Percentiles rank a stretch among this genome's conserved stretches.
Evolutionary conservation across 2,329 filamentous ascomycete species (phyloP).

Genomic region (Pseudonectria buxi): DNA sequence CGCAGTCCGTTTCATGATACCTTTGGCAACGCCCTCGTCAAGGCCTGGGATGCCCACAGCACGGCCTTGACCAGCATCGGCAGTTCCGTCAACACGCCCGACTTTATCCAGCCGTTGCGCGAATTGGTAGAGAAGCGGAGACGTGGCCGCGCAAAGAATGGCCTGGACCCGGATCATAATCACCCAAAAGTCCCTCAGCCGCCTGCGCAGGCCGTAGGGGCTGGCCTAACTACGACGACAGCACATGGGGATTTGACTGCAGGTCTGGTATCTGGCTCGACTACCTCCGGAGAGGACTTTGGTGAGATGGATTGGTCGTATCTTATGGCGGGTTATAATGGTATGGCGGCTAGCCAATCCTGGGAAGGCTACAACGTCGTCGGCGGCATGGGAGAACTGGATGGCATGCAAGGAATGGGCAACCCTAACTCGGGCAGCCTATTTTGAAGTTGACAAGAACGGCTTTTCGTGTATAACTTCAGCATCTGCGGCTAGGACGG

Average conservation of each 20-base stretch:
- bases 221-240: conserved; percentile 25
- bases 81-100: conserved; percentile 35
- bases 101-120: conserved; percentile 42
- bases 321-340: conserved; percentile 37
- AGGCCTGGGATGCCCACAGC: conserved; percentile 55
- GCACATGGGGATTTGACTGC: conserved; percentile 19
- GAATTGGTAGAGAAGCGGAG: conserved; percentile 34
- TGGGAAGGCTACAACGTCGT: conserved; percentile 23
- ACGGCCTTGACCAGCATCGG: conserved; percentile 40
- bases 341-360: conserved; percentile 23
- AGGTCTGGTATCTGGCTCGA: conserved; percentile 10
- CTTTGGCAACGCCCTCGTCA: conserved; percentile 52
- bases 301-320: conserved; percentile 44
- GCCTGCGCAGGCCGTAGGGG: conserved; percentile 13
- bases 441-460: conserved; percentile 18
- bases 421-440: conserved; percentile 19
- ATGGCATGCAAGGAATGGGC: conserved; percentile 13
- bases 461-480: too few relatives aligned
- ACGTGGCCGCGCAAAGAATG: conserved; percentile 24
- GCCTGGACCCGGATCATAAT: conserved; percentile 14
- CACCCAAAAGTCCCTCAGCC: conserved; percentile 20
- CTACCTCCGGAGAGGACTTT: conserved; percentile 22
- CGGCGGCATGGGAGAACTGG: conserved; percentile 16
- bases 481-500: too few relatives aligned
- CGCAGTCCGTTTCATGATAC: conserved; percentile 51